Percentiles rank a stretch among this genome's conserved stretches.
These are phyloP conservation scores for Wickerhamiella brachini DNA, from an alignment of 805 yeast genomes.

Conservation along the genomic window DNA sequence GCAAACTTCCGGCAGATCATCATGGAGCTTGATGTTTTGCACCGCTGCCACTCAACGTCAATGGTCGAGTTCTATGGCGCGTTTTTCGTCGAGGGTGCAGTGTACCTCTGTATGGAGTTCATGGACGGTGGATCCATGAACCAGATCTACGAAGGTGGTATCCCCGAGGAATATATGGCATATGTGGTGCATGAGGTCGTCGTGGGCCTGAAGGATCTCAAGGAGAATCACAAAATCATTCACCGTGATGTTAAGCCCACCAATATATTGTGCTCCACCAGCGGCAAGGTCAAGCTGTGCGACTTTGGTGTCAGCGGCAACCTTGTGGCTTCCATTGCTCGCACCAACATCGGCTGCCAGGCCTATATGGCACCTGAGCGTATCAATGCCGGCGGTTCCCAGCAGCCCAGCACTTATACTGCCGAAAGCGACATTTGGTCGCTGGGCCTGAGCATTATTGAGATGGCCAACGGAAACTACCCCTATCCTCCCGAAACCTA, in stretches of 20 bases:
- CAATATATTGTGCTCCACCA: slow-evolving; percentile 57
- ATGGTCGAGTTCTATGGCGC: slow-evolving; percentile 97
- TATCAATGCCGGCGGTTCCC: slow-evolving; percentile 29
- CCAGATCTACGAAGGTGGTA: slow-evolving; percentile 63
- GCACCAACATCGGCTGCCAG: slow-evolving; percentile 94
- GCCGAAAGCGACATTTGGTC: slow-evolving; percentile 97
- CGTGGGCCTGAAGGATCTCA: slow-evolving; percentile 65
- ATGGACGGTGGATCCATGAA: slow-evolving; percentile 96
- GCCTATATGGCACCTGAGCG: slow-evolving; percentile 98
- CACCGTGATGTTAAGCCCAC: slow-evolving; percentile 97
- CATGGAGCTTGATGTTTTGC: slow-evolving; percentile 91
- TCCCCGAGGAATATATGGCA: slow-evolving; percentile 70
- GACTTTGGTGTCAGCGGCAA: slow-evolving; percentile 96
- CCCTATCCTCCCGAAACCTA: slow-evolving; percentile 96
- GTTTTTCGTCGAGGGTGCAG: slow-evolving; percentile 93
- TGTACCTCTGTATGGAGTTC: slow-evolving; percentile 93
- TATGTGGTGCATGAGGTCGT: slow-evolving; percentile 69
- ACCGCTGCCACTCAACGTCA: slow-evolving; percentile 77
- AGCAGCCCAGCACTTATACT: slow-evolving; percentile 69
- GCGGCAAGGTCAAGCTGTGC: slow-evolving; percentile 81
- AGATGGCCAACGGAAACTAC: slow-evolving; percentile 78
- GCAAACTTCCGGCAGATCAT: slow-evolving; percentile 85
- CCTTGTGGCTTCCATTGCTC: slow-evolving; percentile 84
- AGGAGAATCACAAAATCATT: slow-evolving; percentile 82
- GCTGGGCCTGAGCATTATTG: slow-evolving; percentile 71